phyloP scores from a whole-genome alignment of 345 rosid genomes.

The Kandelia obovata region DNA sequence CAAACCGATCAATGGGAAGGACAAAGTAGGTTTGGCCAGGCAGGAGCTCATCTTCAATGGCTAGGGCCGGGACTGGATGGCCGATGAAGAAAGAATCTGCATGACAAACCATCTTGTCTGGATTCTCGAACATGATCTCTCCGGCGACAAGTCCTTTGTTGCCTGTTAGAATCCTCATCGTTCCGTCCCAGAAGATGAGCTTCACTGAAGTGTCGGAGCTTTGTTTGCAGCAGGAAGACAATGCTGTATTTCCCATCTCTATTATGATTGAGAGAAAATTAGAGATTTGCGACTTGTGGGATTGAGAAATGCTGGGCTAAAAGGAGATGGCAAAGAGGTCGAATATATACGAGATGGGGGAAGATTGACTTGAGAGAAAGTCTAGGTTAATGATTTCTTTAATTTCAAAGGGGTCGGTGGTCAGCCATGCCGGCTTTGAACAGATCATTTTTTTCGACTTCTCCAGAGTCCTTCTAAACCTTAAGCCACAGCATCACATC shows the following conservation, averaged over 20 bases:
- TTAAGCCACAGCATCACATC: not conserved
- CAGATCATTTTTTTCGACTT: not conserved
- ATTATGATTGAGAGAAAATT: not conserved
- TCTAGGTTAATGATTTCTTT: constrained; percentile 17
- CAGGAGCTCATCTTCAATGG: constrained; percentile 61
- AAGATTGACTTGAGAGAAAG: constrained; percentile 30
- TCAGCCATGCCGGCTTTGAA: constrained; percentile 58
- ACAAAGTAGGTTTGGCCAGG: constrained; percentile 76
- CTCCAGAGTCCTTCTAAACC: not conserved
- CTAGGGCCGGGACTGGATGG: constrained; percentile 57
- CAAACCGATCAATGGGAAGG: constrained; percentile 68
- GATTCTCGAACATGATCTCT: constrained; percentile 84
- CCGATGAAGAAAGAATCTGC: constrained; percentile 93
- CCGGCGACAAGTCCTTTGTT: constrained; percentile 63
- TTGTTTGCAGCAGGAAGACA: constrained; percentile 37
- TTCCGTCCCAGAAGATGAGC: constrained; percentile 61
- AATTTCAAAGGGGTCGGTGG: constrained; percentile 37
- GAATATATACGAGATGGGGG: constrained; percentile 9
- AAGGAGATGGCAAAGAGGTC: constrained; percentile 6
- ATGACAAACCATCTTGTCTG: constrained; percentile 74
- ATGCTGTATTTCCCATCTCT: constrained; percentile 41
- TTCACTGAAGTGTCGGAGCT: constrained; percentile 26
- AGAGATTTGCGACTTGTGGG: too few relatives aligned
- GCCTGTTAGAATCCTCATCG: constrained; percentile 43
- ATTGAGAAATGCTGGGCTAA: not conserved